Evolutionary conservation across 2,329 filamentous ascomycete species (phyloP).

Genomic region (Colletotrichum musicola): DNA sequence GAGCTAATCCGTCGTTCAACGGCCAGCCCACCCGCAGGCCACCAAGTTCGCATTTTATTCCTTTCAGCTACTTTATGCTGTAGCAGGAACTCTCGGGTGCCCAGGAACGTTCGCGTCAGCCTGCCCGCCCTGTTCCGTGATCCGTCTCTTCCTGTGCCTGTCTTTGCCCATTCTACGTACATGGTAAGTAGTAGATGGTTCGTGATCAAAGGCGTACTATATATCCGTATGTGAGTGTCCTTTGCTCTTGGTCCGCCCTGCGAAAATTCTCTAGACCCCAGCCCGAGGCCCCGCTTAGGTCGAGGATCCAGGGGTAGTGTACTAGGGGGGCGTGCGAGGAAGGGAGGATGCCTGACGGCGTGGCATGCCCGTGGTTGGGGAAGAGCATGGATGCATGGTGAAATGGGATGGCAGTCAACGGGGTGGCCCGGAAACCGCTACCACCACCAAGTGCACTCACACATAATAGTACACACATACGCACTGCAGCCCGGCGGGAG

Average conservation of each 20-base stretch:
- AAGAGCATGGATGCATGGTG: slow-evolving; percentile 19
- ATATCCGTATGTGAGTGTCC: background rate
- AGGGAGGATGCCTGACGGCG: slow-evolving; percentile 21
- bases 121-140: slow-evolving; percentile 5
- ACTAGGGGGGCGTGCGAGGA: slow-evolving; percentile 19
- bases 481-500: too few relatives aligned
- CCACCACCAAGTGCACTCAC: background rate
- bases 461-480: too few relatives aligned
- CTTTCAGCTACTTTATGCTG: too few relatives aligned
- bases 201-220: background rate
- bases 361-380: background rate
- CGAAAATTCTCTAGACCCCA: slow-evolving; percentile 20
- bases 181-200: too few relatives aligned
- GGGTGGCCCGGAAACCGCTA: slow-evolving; percentile 34
- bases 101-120: background rate
- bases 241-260: slow-evolving; percentile 2
- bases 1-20: slow-evolving; percentile 12
- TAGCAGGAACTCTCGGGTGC: too few relatives aligned
- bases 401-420: slow-evolving; percentile 26
- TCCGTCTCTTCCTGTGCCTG: slow-evolving; percentile 4
- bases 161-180: background rate
- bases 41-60: too few relatives aligned
- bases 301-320: slow-evolving; percentile 17
- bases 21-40: background rate
- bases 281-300: slow-evolving; percentile 1